phyloP scores from a whole-genome alignment of 768 basidiomycete genomes.

The Russula griseocarnosa region DNA sequence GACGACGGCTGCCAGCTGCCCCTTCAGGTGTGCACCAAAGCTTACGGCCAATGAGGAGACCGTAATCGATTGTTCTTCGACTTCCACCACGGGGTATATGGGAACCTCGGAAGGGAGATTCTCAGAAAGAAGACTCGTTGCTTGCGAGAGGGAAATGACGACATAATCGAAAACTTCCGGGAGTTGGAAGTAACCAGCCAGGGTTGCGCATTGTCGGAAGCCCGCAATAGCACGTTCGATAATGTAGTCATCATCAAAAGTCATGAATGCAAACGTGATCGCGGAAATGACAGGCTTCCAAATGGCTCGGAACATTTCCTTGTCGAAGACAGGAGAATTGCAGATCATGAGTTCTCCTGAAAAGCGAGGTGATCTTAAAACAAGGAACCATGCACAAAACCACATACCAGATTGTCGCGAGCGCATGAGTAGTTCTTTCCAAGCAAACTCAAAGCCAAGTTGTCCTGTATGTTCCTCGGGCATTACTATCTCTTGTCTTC shows the following conservation, averaged over 20 bases:
- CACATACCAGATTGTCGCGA: slow-evolving; percentile 71
- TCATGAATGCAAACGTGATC: slow-evolving; percentile 92
- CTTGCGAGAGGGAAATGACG: slow-evolving; percentile 86
- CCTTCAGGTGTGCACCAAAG: slow-evolving; percentile 93
- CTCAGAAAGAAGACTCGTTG: slow-evolving; percentile 81
- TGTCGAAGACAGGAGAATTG: slow-evolving; percentile 77
- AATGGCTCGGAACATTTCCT: slow-evolving; percentile 88
- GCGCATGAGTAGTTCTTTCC: slow-evolving; percentile 89
- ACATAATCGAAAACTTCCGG: slow-evolving; percentile 98
- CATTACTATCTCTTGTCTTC: slow-evolving; percentile 92
- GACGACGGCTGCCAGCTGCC: slow-evolving; percentile 94
- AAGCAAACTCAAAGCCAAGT: slow-evolving; percentile 96
- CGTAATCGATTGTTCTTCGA: slow-evolving; percentile 85
- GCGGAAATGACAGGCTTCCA: slow-evolving; percentile 95
- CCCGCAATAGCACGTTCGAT: slow-evolving; percentile 93
- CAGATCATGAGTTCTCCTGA: slow-evolving; percentile 70
- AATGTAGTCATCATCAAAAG: slow-evolving; percentile 93
- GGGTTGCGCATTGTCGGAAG: slow-evolving; percentile 93
- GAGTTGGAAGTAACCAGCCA: slow-evolving; percentile 83
- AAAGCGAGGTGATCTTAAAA: slow-evolving; percentile 8
- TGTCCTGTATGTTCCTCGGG: slow-evolving; percentile 97
- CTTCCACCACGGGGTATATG: slow-evolving; percentile 83
- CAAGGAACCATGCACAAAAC: not conserved
- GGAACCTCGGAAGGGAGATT: slow-evolving; percentile 64
- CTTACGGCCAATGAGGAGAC: slow-evolving; percentile 89